Evolutionary conservation across 306 rosid genomes (phyloP).

Genomic region (Dryas octopetala): DNA sequence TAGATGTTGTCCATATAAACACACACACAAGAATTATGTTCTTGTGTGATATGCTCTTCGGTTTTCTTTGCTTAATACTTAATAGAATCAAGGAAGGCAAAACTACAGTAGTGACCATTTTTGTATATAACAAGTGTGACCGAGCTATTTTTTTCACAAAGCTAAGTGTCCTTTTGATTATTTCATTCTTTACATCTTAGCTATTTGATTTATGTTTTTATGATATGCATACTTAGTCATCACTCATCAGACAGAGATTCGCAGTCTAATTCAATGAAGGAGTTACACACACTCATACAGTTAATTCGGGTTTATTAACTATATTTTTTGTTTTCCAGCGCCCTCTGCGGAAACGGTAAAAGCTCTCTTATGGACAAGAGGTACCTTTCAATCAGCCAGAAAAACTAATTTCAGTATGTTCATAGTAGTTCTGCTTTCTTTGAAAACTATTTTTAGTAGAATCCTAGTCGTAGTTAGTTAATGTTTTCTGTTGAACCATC

Average conservation of each 20-base stretch:
- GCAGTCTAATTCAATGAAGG: not conserved
- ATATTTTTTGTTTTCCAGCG: conserved; percentile 52
- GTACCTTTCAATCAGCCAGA: conserved; percentile 22
- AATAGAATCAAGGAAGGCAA: not conserved
- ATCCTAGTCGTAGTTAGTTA: not conserved
- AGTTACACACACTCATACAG: not conserved
- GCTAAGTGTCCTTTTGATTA: not conserved
- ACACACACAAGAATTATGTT: not conserved
- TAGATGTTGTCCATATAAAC: not conserved
- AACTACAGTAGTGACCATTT: not conserved
- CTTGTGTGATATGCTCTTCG: not conserved
- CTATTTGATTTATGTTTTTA: not conserved
- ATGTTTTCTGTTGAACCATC: not conserved
- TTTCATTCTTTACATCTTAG: not conserved
- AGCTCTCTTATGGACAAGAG: not conserved
- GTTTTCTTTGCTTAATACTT: not conserved
- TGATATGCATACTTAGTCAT: not conserved
- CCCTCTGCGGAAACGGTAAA: conserved; percentile 52
- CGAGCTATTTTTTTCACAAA: no score
- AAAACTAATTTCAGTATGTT: conserved; percentile 11
- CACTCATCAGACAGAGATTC: not conserved
- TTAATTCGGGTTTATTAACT: not conserved
- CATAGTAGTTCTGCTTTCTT: conserved; percentile 23
- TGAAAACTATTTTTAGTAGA: conserved; percentile 8
- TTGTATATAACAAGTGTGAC: not conserved